A percentile compares a stretch with the other conserved stretches of the same genome.
These are phyloP conservation scores for Colletotrichum cordylinicola DNA, from an alignment of 2,329 filamentous ascomycete species.

Conservation along the genomic window DNA sequence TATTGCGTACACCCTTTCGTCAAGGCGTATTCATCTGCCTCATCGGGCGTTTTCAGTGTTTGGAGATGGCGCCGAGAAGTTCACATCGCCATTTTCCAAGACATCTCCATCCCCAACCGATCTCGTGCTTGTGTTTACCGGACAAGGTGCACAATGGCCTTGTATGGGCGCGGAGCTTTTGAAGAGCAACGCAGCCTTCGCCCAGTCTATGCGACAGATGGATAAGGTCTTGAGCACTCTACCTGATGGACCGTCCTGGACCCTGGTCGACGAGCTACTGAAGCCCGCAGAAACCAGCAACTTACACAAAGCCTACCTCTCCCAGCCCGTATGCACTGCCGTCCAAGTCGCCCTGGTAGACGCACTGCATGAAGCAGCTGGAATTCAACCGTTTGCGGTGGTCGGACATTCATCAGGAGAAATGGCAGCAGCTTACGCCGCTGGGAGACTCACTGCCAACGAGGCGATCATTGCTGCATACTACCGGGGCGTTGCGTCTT, in stretches of 20 bases:
- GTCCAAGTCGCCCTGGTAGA: constrained; percentile 47
- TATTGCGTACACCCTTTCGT: constrained; percentile 27
- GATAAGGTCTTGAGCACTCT: constrained; percentile 8
- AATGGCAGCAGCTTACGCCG: constrained; percentile 49
- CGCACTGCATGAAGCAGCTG: constrained; percentile 31
- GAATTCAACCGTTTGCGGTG: constrained; percentile 35
- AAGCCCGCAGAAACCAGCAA: not conserved
- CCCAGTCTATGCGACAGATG: constrained; percentile 15
- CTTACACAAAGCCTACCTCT: not conserved
- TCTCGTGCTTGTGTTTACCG: constrained; percentile 35
- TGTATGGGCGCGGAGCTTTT: constrained; percentile 32
- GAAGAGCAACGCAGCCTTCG: not conserved
- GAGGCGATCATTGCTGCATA: constrained; percentile 40
- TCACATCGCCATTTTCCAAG: not conserved
- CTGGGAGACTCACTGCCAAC: constrained; percentile 35
- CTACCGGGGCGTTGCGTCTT: constrained; percentile 22
- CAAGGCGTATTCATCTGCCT: constrained; percentile 18
- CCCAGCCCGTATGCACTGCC: constrained; percentile 37
- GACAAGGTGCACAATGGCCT: constrained; percentile 41
- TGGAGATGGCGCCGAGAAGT: not conserved
- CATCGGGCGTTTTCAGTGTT: constrained; percentile 22
- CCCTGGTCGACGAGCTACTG: not conserved
- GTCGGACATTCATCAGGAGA: constrained; percentile 51
- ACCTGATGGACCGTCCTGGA: not conserved
- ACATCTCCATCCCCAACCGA: not conserved